Evolutionary conservation across 2,329 filamentous ascomycete species (phyloP).

Genomic region (Cytospora mali): DNA sequence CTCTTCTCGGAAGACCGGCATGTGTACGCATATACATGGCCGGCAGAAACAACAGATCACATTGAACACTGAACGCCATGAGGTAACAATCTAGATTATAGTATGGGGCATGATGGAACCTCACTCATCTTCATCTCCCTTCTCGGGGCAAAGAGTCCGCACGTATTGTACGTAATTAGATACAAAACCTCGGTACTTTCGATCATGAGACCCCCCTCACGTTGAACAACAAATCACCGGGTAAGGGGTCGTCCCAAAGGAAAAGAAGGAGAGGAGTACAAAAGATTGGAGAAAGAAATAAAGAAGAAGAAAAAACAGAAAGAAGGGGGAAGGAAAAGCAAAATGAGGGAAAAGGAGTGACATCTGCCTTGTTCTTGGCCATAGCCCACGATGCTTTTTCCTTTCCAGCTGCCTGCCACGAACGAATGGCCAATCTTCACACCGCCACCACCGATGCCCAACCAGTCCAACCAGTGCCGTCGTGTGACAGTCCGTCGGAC

Average conservation of each 20-base stretch:
- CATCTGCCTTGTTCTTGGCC: background rate
- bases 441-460: background rate
- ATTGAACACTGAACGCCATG: background rate
- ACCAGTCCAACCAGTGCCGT: too few species aligned
- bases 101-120: background rate
- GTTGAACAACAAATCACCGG: slow-evolving; percentile 29
- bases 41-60: background rate
- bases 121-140: too few species aligned
- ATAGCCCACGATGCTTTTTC: background rate
- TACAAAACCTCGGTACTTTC: too few species aligned
- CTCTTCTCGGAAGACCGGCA: background rate
- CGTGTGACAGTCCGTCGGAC: background rate
- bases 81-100: background rate
- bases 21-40: background rate
- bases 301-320: slow-evolving; percentile 29
- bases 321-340: slow-evolving; percentile 19
- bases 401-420: background rate
- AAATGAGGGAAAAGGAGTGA: slow-evolving; percentile 28
- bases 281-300: slow-evolving; percentile 35
- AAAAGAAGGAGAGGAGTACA: slow-evolving; percentile 9
- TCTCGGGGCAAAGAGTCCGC: background rate
- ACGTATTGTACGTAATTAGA: background rate
- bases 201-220: too few species aligned
- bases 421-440: background rate
- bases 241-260: too few species aligned